phyloP scores from a whole-genome alignment of 2,329 filamentous ascomycete genomes.

The Fusarium tricinctum region DNA sequence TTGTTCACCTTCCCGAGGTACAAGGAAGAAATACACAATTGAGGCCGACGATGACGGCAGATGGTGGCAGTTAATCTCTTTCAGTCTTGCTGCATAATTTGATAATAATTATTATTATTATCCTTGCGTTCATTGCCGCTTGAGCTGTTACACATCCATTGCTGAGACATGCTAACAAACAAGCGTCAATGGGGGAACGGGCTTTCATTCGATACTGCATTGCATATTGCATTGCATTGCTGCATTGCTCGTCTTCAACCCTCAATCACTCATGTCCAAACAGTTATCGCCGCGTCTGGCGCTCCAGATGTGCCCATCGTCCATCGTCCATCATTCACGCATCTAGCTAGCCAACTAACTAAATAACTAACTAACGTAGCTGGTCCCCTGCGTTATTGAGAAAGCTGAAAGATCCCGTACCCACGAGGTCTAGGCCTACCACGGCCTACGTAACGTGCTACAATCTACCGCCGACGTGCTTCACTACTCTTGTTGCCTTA shows the following conservation, averaged over 20 bases:
- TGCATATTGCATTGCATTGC: not conserved
- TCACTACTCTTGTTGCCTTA: constrained; percentile 1
- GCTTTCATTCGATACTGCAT: constrained; percentile 14
- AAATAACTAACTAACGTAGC: not conserved
- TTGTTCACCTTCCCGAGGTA: constrained; percentile 26
- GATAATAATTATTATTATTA: not conserved
- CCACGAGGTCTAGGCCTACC: constrained; percentile 33
- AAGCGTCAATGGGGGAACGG: constrained; percentile 10
- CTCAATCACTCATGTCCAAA: constrained; percentile 21
- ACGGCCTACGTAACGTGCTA: constrained; percentile 37
- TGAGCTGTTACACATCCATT: constrained; percentile 7
- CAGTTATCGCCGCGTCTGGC: constrained; percentile 36
- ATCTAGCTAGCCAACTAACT: constrained; percentile 1
- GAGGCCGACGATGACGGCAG: constrained; percentile 44
- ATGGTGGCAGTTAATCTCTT: constrained; percentile 27
- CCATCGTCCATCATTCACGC: constrained; percentile 13
- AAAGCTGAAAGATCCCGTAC: constrained; percentile 13
- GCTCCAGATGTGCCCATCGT: constrained; percentile 29
- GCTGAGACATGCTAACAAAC: constrained; percentile 4
- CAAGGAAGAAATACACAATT: constrained; percentile 34
- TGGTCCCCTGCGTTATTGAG: constrained; percentile 11
- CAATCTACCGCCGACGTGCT: constrained; percentile 24
- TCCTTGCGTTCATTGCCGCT: constrained; percentile 8
- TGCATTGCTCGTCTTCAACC: constrained; percentile 2
- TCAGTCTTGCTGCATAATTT: constrained; percentile 22